A percentile compares a stretch with the other conserved stretches of the same genome.
Conservation (phyloP, 495 filamentous ascomycete species). For the Bathelium albidoporum region DNA sequence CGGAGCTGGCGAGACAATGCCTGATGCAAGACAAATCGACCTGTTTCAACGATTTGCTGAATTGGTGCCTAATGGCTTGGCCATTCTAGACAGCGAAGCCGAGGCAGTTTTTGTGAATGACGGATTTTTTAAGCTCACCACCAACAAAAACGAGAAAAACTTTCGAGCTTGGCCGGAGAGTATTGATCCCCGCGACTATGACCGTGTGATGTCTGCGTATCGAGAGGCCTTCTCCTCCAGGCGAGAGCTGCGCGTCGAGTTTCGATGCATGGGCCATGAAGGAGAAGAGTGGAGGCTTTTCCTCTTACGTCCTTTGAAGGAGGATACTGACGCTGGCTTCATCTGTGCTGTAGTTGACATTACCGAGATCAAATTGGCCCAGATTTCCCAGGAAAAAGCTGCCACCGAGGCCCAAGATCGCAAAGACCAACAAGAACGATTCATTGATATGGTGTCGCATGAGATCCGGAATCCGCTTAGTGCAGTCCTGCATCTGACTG, state of each 20-base stretch:
- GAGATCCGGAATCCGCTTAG: conserved; percentile 32
- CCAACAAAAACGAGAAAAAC: conserved; percentile 19
- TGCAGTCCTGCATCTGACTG: conserved; percentile 29
- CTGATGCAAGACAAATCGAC: not conserved
- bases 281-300: conserved; percentile 28
- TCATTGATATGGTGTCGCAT: conserved; percentile 25
- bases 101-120: conserved; percentile 31
- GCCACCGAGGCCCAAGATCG: conserved; percentile 27
- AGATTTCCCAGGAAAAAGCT: conserved; percentile 26
- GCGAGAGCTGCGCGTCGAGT: conserved; percentile 25
- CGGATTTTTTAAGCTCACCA: conserved; percentile 30
- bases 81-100: conserved; percentile 28
- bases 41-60: conserved; percentile 30
- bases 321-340: conserved; percentile 25
- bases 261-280: conserved; percentile 16
- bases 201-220: conserved; percentile 28
- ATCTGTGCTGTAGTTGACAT: conserved; percentile 31
- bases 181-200: conserved; percentile 28
- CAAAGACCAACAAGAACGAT: conserved; percentile 30
- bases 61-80: conserved; percentile 30
- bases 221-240: conserved; percentile 23
- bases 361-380: conserved; percentile 27
- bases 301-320: conserved; percentile 24
- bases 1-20: not conserved
- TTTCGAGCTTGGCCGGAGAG: conserved; percentile 31